Percentiles rank a stretch among this genome's conserved stretches.
phyloP scores from a whole-genome alignment of 2,329 filamentous ascomycete species.

The Pseudonectria foliicola region DNA sequence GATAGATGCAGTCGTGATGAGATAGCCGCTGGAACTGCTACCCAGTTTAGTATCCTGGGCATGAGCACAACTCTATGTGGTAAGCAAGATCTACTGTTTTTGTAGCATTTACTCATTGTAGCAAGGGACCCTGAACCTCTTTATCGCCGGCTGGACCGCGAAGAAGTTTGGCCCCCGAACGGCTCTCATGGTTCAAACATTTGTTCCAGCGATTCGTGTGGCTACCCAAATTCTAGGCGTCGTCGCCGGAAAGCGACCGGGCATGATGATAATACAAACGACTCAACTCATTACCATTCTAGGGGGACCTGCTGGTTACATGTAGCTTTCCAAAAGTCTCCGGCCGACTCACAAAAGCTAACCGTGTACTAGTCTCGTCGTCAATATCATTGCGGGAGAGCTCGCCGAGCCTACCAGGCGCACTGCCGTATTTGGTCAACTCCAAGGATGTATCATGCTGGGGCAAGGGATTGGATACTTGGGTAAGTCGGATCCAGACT shows the following conservation, averaged over 20 bases:
- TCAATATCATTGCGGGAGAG: conserved; percentile 63
- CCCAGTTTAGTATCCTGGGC: conserved; percentile 56
- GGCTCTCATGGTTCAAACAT: conserved; percentile 55
- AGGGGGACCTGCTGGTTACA: conserved; percentile 62
- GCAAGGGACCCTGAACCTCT: conserved; percentile 34
- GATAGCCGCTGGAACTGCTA: conserved; percentile 58
- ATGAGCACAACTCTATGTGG: conserved; percentile 63
- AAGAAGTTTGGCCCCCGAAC: conserved; percentile 58
- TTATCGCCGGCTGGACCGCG: conserved; percentile 59
- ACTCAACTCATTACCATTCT: conserved; percentile 62
- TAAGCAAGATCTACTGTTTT: background rate
- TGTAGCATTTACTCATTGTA: background rate
- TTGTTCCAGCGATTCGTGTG: conserved; percentile 58
- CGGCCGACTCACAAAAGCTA: background rate
- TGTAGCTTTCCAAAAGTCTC: conserved; percentile 27
- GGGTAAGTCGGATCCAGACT: conserved; percentile 26
- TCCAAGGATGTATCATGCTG: conserved; percentile 62
- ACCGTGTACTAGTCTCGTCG: conserved; percentile 38
- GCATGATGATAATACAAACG: conserved; percentile 61
- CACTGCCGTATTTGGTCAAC: conserved; percentile 57
- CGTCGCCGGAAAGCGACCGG: conserved; percentile 48
- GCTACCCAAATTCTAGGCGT: conserved; percentile 59
- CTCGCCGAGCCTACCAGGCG: conserved; percentile 51
- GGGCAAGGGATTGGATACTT: conserved; percentile 59
- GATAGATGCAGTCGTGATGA: conserved; percentile 54